Base-by-base conservation (phyloP, 2,329 filamentous ascomycete species). In the Aspergillus brasiliensis region DNA sequence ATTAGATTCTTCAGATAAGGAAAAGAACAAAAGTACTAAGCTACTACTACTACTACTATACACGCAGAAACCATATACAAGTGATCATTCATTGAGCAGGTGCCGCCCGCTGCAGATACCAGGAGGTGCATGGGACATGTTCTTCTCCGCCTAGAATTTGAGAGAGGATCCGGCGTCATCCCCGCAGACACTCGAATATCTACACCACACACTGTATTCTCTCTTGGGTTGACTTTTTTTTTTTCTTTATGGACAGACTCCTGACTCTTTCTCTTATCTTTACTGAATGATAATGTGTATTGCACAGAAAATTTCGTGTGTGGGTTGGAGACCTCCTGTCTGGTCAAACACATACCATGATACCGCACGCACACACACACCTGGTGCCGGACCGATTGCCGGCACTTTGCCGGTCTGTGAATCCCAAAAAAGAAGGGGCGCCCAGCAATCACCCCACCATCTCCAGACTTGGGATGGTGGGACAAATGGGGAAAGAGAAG, bases 381-480 rank as follows among this genome's bases (percentile, higher is more conserved):
- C 51, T 60, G 58, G 56, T 65, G 60, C 61, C 56, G 61, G 58
- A 17, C 57, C 60, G 62, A 63, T 57, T 65, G 62, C 64, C 64
- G 64, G 60, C 38, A 51, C 47, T 38, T 56, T 52, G 25, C 57
- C 60, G 56, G 31, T 21, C 25, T n/a, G 46, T 25, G 34, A 27
- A 31, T 44, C 44, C 40, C 21, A 34, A 49, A 21, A 34, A 49
- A 21, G 21, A 21, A 21, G 25, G 19, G 40, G 17, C 44, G 21
- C 23, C 25, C 13, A 38, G n/a, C 28, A 23, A 38, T 55, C 54
- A 55, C 61, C 59, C 64, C 59, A 58, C 62, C 54, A 51, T 49
- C 62, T 46, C 57, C 53, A 62, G 31, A 21, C 54, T 62, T 58
- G 57, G 56, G 60, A 62, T 53, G 40, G 56, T 59, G 60, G 64